Percentiles rank a stretch among this genome's conserved stretches.
phyloP scores from a whole-genome alignment of 371 early-diverging fungal species.

The Parasitella parasitica region DNA sequence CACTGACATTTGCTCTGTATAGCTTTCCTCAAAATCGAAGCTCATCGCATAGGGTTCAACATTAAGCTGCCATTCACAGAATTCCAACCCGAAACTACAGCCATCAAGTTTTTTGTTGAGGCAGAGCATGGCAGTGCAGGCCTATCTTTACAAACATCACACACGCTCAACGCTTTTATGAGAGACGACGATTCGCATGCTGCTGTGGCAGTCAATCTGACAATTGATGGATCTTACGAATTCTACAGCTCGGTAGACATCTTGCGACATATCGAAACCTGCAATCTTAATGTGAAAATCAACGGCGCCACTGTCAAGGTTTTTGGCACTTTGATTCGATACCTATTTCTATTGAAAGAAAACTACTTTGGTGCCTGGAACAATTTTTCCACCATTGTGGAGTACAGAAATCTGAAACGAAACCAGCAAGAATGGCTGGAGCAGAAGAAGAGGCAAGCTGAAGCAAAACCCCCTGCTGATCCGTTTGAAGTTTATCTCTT shows the following conservation, averaged over 20 bases:
- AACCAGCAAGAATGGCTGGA: constrained; percentile 50
- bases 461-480: constrained; percentile 59
- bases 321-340: constrained; percentile 72
- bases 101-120: constrained; percentile 57
- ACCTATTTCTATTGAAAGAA: constrained; percentile 70
- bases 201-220: constrained; percentile 50
- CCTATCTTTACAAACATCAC: constrained; percentile 66
- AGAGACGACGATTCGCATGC: constrained; percentile 58
- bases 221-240: constrained; percentile 63
- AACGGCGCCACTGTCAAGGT: constrained; percentile 62
- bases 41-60: constrained; percentile 42
- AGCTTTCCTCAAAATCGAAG: constrained; percentile 65
- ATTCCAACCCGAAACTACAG: constrained; percentile 59
- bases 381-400: constrained; percentile 72
- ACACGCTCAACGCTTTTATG: constrained; percentile 72
- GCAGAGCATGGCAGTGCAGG: constrained; percentile 55
- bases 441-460: constrained; percentile 54
- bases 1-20: neutral
- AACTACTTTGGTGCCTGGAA: constrained; percentile 78
- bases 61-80: constrained; percentile 60
- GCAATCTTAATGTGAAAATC: constrained; percentile 67
- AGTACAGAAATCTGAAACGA: constrained; percentile 60
- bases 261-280: constrained; percentile 55
- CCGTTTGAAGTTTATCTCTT: constrained; percentile 69
- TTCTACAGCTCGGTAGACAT: constrained; percentile 61